These are phyloP conservation scores for Debaryomyces nepalensis DNA, from an alignment of 1,139 yeast genomes.

Conservation along the genomic window DNA sequence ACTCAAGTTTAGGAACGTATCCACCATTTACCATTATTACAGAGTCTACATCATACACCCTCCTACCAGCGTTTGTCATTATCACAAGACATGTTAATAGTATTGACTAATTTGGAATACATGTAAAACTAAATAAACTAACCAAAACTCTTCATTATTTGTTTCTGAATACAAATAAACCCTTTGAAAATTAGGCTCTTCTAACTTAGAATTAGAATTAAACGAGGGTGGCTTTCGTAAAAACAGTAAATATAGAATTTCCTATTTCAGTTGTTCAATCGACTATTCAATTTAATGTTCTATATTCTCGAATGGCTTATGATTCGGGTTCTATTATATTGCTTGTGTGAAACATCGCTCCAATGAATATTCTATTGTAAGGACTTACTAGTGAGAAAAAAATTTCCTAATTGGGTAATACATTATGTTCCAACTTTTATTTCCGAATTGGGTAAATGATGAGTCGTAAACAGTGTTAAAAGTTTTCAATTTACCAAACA, in stretches of 20 bases:
- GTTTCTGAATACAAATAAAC: too few species aligned
- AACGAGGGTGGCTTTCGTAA: not conserved
- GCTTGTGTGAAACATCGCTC: not conserved
- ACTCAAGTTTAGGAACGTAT: too few species aligned
- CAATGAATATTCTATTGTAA: slow-evolving; percentile 1
- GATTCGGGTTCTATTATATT: not conserved
- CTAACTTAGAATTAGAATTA: not conserved
- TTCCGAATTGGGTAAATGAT: slow-evolving; percentile 11
- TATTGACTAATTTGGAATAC: too few species aligned
- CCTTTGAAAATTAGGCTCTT: not conserved
- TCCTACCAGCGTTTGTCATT: too few species aligned
- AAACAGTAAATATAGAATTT: slow-evolving; percentile 1
- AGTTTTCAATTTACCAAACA: slow-evolving; percentile 13
- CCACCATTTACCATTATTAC: too few species aligned
- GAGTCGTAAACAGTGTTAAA: slow-evolving; percentile 7
- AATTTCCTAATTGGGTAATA: slow-evolving; percentile 14
- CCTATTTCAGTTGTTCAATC: not conserved
- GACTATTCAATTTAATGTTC: not conserved
- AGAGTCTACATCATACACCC: too few species aligned
- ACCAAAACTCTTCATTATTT: too few species aligned
- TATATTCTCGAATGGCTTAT: not conserved
- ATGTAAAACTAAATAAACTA: too few species aligned
- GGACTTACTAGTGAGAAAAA: slow-evolving; percentile 7
- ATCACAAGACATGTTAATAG: too few species aligned
- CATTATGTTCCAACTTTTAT: slow-evolving; percentile 7